These are phyloP conservation scores for Penicillium crystallinum DNA, from an alignment of 495 filamentous ascomycete species.

Conservation along the genomic window DNA sequence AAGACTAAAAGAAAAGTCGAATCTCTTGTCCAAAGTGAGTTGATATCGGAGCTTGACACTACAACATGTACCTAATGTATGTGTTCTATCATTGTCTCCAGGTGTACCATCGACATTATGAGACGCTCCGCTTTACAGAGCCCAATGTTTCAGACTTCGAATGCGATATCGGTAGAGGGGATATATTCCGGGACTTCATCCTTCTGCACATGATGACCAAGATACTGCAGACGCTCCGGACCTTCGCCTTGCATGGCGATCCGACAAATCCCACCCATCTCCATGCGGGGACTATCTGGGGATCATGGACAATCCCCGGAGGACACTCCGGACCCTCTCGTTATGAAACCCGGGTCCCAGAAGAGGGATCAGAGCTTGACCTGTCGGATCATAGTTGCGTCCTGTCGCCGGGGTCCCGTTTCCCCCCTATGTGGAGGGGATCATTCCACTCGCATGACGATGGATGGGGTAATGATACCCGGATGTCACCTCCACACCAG, in stretches of 20 bases:
- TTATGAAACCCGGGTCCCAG: background rate
- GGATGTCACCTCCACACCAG: slow-evolving; percentile 25
- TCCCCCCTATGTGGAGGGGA: slow-evolving; percentile 13
- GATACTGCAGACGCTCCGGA: background rate
- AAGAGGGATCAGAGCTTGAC: background rate
- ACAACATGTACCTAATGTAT: too few species aligned
- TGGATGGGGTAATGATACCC: slow-evolving; percentile 16
- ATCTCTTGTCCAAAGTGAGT: too few species aligned
- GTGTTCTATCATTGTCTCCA: too few species aligned
- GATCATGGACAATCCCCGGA: background rate
- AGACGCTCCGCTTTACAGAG: background rate
- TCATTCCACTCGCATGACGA: slow-evolving; percentile 10
- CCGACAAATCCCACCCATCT: background rate
- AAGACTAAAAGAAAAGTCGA: too few species aligned
- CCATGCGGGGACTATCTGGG: slow-evolving; percentile 1
- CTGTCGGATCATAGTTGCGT: slow-evolving; percentile 16
- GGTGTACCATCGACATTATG: too few species aligned
- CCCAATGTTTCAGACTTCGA: background rate
- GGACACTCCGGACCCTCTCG: background rate
- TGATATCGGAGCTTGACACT: too few species aligned
- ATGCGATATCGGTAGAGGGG: background rate
- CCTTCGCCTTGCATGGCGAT: background rate
- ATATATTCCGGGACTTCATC: background rate
- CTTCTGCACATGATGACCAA: background rate
- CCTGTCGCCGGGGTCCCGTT: slow-evolving; percentile 1